Percentiles rank a stretch among this genome's conserved stretches.
These are phyloP conservation scores for Epichloe amarillans DNA, from an alignment of 2,329 filamentous ascomycete genomes.

Conservation along the genomic window DNA sequence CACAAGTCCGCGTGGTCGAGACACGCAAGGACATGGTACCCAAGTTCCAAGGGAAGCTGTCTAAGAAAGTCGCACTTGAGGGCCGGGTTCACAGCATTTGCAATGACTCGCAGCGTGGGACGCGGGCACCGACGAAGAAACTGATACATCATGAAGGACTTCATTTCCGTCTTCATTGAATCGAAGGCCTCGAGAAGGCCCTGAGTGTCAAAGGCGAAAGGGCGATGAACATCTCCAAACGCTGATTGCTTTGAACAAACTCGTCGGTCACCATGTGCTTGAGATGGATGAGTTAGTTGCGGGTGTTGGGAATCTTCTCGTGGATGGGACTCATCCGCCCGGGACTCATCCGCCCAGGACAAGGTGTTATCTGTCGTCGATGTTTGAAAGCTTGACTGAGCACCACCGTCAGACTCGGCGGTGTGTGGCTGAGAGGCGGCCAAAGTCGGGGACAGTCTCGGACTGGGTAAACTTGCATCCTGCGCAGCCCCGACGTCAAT, in stretches of 20 bases:
- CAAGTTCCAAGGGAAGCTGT: slow-evolving; percentile 73
- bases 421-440: slow-evolving; percentile 49
- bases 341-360: slow-evolving; percentile 28
- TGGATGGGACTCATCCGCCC: slow-evolving; percentile 29
- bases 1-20: slow-evolving; percentile 79
- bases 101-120: slow-evolving; percentile 77
- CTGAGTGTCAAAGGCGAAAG: slow-evolving; percentile 62
- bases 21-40: slow-evolving; percentile 75
- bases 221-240: slow-evolving; percentile 6
- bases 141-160: slow-evolving; percentile 95
- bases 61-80: slow-evolving; percentile 88
- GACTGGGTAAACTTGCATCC: slow-evolving; percentile 88
- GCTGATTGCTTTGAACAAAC: background rate
- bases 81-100: slow-evolving; percentile 82
- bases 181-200: slow-evolving; percentile 83
- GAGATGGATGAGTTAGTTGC: slow-evolving; percentile 5
- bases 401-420: slow-evolving; percentile 31
- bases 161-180: slow-evolving; percentile 78
- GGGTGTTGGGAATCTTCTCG: slow-evolving; percentile 14
- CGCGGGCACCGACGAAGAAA: slow-evolving; percentile 78
- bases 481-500: slow-evolving; percentile 63
- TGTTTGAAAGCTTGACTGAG: slow-evolving; percentile 19
- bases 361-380: slow-evolving; percentile 14
- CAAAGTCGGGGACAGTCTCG: slow-evolving; percentile 82
- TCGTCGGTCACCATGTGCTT: slow-evolving; percentile 11